Conservation (phyloP, 495 filamentous ascomycete species). For the Cercophora samala region DNA sequence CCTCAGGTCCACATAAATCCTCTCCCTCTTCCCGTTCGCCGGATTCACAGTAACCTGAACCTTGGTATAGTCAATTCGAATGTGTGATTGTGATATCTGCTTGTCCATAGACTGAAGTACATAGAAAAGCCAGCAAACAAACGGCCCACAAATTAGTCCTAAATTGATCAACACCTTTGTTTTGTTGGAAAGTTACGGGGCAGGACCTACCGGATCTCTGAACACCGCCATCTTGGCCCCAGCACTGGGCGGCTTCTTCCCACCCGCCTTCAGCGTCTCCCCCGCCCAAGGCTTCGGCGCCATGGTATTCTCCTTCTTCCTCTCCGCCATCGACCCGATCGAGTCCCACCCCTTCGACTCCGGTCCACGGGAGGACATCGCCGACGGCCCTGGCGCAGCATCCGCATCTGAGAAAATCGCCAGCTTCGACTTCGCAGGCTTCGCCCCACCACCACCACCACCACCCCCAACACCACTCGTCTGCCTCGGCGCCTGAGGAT, state of each 20-base stretch:
- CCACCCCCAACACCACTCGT: constrained; percentile 46
- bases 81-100: constrained; percentile 50
- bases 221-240: constrained; percentile 87
- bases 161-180: constrained; percentile 79
- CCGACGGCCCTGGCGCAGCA: constrained; percentile 47
- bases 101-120: constrained; percentile 54
- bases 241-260: constrained; percentile 54
- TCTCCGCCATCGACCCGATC: constrained; percentile 78
- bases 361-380: constrained; percentile 45
- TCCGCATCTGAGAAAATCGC: constrained; percentile 83
- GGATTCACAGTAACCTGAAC: constrained; percentile 74
- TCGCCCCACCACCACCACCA: constrained; percentile 47
- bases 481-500: constrained; percentile 65
- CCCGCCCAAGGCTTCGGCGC: constrained; percentile 89
- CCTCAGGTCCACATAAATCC: constrained; percentile 81
- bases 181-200: constrained; percentile 30
- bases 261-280: constrained; percentile 83
- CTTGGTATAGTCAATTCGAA: constrained; percentile 49
- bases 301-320: constrained; percentile 89
- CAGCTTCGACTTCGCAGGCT: constrained; percentile 74
- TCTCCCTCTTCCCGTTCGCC: constrained; percentile 72
- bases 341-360: constrained; percentile 80
- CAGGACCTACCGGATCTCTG: constrained; percentile 85
- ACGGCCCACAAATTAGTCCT: constrained; percentile 87
- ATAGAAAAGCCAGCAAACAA: constrained; percentile 42